Evolutionary conservation across 129 eudicot genomes (phyloP).

Genomic region (Cynara cardunculus): DNA sequence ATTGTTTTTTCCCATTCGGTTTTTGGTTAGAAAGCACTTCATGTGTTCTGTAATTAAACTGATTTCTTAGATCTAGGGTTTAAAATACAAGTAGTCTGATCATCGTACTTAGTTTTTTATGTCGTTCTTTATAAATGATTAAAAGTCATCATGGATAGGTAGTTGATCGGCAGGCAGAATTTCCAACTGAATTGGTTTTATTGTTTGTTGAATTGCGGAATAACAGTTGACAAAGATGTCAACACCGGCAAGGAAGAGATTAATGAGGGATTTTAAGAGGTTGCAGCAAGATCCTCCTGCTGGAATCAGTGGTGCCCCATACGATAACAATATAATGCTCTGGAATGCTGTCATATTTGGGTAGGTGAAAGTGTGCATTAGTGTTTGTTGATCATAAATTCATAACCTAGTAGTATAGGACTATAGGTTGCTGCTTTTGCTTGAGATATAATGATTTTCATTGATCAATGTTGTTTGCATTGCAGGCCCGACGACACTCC

Average conservation of each 20-base stretch:
- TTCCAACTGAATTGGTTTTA: conserved; percentile 14
- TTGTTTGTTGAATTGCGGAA: conserved; percentile 13
- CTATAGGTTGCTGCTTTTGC: neutral
- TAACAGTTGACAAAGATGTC: conserved; percentile 58
- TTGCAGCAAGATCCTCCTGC: conserved; percentile 91
- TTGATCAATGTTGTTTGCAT: conserved; percentile 17
- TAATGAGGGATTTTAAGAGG: conserved; percentile 90
- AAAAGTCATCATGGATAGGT: neutral
- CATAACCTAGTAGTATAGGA: neutral
- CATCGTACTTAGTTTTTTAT: neutral
- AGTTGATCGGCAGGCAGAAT: conserved; percentile 3
- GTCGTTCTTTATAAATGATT: neutral
- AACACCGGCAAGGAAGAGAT: conserved; percentile 82
- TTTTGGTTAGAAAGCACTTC: neutral
- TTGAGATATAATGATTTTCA: neutral
- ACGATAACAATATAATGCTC: conserved; percentile 83
- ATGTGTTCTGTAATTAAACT: neutral
- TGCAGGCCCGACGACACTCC: conserved; percentile 90
- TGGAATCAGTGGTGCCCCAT: conserved; percentile 89
- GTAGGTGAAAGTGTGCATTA: conserved; percentile 31
- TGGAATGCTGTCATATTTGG: conserved; percentile 93
- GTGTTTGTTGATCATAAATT: conserved; percentile 1
- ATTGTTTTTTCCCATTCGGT: neutral
- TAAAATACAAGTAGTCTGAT: conserved; percentile 14
- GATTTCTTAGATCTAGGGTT: conserved; percentile 34